Conservation (phyloP, 768 basidiomycete genomes). For the Collybia mongolica region DNA sequence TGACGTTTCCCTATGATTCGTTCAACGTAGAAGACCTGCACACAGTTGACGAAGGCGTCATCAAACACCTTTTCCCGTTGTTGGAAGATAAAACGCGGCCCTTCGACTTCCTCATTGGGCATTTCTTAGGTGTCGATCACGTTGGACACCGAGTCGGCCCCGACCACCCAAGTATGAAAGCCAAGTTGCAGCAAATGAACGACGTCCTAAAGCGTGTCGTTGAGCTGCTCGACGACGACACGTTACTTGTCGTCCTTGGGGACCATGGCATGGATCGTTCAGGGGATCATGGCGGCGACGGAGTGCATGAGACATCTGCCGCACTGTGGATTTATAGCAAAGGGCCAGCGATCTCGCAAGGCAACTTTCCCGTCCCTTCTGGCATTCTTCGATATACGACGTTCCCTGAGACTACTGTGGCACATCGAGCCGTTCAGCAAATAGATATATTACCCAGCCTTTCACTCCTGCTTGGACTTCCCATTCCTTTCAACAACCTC, state of each 20-base stretch:
- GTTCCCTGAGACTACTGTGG: conserved; percentile 56
- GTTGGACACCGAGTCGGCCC: conserved; percentile 95
- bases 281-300: conserved; percentile 96
- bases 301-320: conserved; percentile 77
- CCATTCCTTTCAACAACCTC: conserved; percentile 95
- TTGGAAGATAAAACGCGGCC: conserved; percentile 48
- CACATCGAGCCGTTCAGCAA: conserved; percentile 77
- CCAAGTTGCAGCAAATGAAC: conserved; percentile 90
- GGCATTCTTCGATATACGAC: conserved; percentile 50
- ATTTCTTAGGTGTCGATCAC: conserved; percentile 95
- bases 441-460: conserved; percentile 91
- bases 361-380: conserved; percentile 37
- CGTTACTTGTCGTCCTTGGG: conserved; percentile 86
- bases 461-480: conserved; percentile 86
- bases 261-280: conserved; percentile 97
- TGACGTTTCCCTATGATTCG: conserved; percentile 87
- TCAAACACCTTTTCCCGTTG: conserved; percentile 78
- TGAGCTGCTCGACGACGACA: conserved; percentile 75
- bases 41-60: conserved; percentile 91
- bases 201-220: conserved; percentile 72
- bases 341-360: conserved; percentile 43
- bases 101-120: conserved; percentile 90
- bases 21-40: conserved; percentile 99
- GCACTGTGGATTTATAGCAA: conserved; percentile 95
- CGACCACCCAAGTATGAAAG: conserved; percentile 79